Evolutionary conservation across 2,329 filamentous ascomycete species (phyloP).

Genomic region (Claviceps pazoutovae): DNA sequence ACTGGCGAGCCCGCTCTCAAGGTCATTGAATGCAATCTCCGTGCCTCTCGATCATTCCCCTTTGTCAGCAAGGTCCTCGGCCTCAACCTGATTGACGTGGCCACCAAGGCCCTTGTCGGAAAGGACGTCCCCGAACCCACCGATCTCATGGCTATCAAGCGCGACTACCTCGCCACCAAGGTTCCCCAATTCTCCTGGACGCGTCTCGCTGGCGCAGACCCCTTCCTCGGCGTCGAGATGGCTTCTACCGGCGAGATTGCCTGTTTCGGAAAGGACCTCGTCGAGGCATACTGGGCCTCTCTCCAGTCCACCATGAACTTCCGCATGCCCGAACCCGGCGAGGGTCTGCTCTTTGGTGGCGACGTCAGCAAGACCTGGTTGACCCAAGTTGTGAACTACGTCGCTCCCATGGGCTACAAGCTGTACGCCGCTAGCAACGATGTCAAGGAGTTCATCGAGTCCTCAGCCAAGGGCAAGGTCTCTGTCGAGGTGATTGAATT

Average conservation of each 20-base stretch:
- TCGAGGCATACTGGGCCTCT: slow-evolving; percentile 96
- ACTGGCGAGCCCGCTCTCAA: slow-evolving; percentile 68
- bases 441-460: slow-evolving; percentile 75
- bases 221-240: slow-evolving; percentile 98
- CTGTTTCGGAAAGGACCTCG: slow-evolving; percentile 89
- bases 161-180: slow-evolving; percentile 91
- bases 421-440: slow-evolving; percentile 71
- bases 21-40: slow-evolving; percentile 97
- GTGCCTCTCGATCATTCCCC: slow-evolving; percentile 93
- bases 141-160: slow-evolving; percentile 80
- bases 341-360: slow-evolving; percentile 89
- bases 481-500: slow-evolving; percentile 87
- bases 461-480: slow-evolving; percentile 49
- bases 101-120: slow-evolving; percentile 81
- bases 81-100: slow-evolving; percentile 91
- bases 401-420: slow-evolving; percentile 86
- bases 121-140: slow-evolving; percentile 70
- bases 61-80: slow-evolving; percentile 96
- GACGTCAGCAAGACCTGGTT: slow-evolving; percentile 60
- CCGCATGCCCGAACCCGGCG: slow-evolving; percentile 84
- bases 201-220: slow-evolving; percentile 88
- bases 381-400: slow-evolving; percentile 68
- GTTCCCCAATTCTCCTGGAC: slow-evolving; percentile 99
- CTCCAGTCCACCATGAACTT: slow-evolving; percentile 99
- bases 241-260: slow-evolving; percentile 93